Evolutionary conservation across 2,329 filamentous ascomycete genomes (phyloP).

Genomic region (Fusarium sp.): DNA sequence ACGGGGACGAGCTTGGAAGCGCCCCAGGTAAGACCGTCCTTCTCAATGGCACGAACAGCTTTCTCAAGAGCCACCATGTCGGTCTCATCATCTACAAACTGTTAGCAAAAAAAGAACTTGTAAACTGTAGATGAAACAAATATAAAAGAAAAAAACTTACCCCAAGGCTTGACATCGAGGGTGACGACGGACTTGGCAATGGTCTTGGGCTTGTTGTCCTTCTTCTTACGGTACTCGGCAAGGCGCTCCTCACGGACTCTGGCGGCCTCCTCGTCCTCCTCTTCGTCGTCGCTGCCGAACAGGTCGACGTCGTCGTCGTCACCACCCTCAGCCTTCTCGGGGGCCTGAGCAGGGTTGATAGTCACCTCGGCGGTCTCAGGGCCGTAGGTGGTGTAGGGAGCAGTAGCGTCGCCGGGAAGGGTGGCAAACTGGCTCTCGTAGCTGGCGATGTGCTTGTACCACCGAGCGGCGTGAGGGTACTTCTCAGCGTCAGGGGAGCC

Average conservation of each 20-base stretch:
- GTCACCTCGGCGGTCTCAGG: constrained; percentile 81
- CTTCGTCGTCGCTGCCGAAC: constrained; percentile 93
- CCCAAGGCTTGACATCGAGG: constrained; percentile 98
- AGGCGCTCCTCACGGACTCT: constrained; percentile 88
- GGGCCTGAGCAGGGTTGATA: constrained; percentile 84
- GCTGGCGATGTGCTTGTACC: constrained; percentile 98
- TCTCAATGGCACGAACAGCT: constrained; percentile 82
- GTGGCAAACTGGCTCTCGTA: constrained; percentile 93
- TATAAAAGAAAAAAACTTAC: constrained; percentile 63
- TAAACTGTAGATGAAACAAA: too few relatives aligned
- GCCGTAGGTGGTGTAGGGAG: constrained; percentile 89
- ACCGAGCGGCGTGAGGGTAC: constrained; percentile 93
- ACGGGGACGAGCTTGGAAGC: constrained; percentile 87
- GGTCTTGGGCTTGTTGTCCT: constrained; percentile 90
- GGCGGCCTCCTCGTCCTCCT: constrained; percentile 89
- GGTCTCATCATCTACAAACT: constrained; percentile 82
- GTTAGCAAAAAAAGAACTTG: constrained; percentile 36
- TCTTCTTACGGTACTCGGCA: constrained; percentile 96
- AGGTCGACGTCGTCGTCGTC: constrained; percentile 84
- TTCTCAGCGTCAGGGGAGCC: constrained; percentile 79
- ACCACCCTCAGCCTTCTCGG: constrained; percentile 41
- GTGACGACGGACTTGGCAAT: constrained; percentile 97
- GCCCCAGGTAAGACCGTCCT: constrained; percentile 97
- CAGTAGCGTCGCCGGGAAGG: constrained; percentile 89
- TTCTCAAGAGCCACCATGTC: constrained; percentile 84